Base-by-base conservation (phyloP, 805 yeast species). In the Kodamaea neixiangensis region DNA sequence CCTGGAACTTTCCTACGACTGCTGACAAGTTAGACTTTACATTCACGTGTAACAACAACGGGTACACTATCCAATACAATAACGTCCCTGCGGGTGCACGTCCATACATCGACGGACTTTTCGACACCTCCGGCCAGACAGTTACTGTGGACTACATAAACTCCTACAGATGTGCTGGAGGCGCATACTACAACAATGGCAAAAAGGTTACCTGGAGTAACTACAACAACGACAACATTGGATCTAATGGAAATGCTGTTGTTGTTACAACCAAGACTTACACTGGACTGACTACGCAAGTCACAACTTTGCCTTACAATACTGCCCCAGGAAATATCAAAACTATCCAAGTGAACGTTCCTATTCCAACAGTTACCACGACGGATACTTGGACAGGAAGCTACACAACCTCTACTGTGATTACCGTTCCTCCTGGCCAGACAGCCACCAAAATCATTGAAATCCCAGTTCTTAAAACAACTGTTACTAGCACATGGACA, bases 1-100 rank as follows among this genome's bases (percentile, higher is more conserved):
- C 46, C 22, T 67, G 64, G 64, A 54, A 50, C 33, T 45, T 20
- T 9, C 63, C 68, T 13, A 33, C 47, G 34, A 44, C 47, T 7
- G 21, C 38, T 13, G n/a, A 41, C 34, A 11, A 41, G 14, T 45
- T 29, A 29, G 10, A 39, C 25, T 48, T 17, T 21, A 53, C 62
- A 4, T 51, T 50, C 11, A 14, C 58, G 2, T 67, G 70, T 54
- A 41, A 53, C 19, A 3, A 50, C 2, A 21, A 11, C 7, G 42
- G 37, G 14, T 47, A n/a, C 20, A 11, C 37, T 0, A 25, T 51
- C 7, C 47, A 19, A 13, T 66, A 59, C 50, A 20, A 31, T 4
- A 62, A 59, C 46, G 38, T 67, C 21, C 69, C 71, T 6, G 66
- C 68, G 1, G 72, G 71, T 1, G 63, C 55, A 50, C 52, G 67